phyloP scores from a whole-genome alignment of 78 protist genomes.

The Dictyostelium discoideum region dicty_2.7 NC_007090.3:3099001-3099500 shows the following conservation, averaged over 20 bases:
- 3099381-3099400: not conserved
- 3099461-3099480: conserved; percentile 55
- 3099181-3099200: too few relatives aligned
- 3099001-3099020: not conserved
- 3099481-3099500: conserved; percentile 23
- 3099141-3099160: not conserved
- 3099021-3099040: not conserved
- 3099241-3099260: not conserved
- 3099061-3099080: not conserved
- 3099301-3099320: conserved; percentile 6
- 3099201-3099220: too few relatives aligned
- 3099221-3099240: not conserved
- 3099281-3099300: not conserved
- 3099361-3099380: not conserved
- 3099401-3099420: not conserved
- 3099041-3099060: too few relatives aligned
- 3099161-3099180: not conserved
- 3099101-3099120: not conserved
- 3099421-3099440: not conserved
- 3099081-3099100: not conserved
- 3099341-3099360: not conserved
- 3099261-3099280: not conserved
- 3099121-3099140: not conserved
- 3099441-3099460: conserved; percentile 38
- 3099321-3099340: not conserved